Conservation (phyloP, 2,329 filamentous ascomycete species). For the Colletotrichum filicis region DNA sequence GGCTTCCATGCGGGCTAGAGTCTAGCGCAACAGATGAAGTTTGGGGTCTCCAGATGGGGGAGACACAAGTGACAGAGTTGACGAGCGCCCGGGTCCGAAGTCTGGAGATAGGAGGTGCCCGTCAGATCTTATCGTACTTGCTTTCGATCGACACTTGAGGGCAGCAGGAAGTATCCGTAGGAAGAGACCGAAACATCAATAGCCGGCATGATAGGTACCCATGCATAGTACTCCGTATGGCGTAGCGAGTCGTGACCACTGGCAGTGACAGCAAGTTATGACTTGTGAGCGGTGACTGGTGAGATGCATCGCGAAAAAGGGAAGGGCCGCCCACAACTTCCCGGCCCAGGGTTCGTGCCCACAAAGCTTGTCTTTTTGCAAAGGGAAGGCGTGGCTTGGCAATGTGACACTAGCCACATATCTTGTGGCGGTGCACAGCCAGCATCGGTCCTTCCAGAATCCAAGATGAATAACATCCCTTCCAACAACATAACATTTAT, state of each 20-base stretch:
- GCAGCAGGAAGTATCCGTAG: background rate
- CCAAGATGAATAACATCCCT: too few relatives aligned
- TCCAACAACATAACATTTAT: too few relatives aligned
- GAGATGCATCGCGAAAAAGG: background rate
- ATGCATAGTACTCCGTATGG: too few relatives aligned
- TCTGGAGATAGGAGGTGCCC: background rate
- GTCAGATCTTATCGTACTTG: background rate
- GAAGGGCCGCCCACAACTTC: background rate
- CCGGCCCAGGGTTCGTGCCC: slow-evolving; percentile 8
- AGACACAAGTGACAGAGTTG: background rate
- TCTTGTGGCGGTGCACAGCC: background rate
- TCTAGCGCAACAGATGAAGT: background rate
- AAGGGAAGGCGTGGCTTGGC: background rate
- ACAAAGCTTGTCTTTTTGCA: slow-evolving; percentile 27
- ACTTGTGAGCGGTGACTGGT: background rate
- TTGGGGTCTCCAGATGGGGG: background rate
- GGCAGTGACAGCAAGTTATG: background rate
- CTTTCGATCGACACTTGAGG: background rate
- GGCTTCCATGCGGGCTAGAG: background rate
- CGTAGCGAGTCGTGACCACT: background rate
- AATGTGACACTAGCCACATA: background rate
- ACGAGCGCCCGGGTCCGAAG: background rate
- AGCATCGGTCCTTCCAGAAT: background rate
- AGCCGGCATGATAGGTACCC: too few relatives aligned
- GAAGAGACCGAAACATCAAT: background rate